A percentile compares a stretch with the other conserved stretches of the same genome.
Evolutionary conservation across 805 yeast genomes (phyloP).

Genomic region (Isabelozyma rhagii): DNA sequence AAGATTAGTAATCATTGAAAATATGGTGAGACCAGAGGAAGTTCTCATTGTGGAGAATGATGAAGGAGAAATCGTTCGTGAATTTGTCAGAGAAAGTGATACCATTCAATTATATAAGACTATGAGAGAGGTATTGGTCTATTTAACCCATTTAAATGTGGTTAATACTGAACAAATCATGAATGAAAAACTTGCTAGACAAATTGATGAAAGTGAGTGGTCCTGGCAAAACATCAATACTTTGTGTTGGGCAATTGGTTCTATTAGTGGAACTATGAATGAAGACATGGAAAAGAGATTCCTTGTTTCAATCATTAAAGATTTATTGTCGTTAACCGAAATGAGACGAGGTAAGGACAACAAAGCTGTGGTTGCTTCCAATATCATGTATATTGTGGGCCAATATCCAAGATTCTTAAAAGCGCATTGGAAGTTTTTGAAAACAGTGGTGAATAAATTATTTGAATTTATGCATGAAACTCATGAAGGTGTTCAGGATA

Average conservation of each 20-base stretch:
- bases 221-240: constrained; percentile 98
- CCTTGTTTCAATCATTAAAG: constrained; percentile 89
- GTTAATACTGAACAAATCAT: constrained; percentile 90
- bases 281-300: constrained; percentile 96
- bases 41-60: constrained; percentile 95
- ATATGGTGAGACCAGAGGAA: constrained; percentile 98
- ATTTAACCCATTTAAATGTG: constrained; percentile 92
- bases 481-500: constrained; percentile 99
- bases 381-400: constrained; percentile 98
- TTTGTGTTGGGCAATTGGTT: constrained; percentile 99
- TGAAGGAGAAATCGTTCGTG: constrained; percentile 98
- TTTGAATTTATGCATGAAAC: constrained; percentile 99
- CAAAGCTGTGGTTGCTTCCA: constrained; percentile 99
- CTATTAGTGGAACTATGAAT: constrained; percentile 97
- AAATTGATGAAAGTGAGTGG: constrained; percentile 97
- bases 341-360: constrained; percentile 96
- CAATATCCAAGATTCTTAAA: constrained; percentile 96
- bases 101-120: constrained; percentile 93
- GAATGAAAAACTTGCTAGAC: constrained; percentile 87
- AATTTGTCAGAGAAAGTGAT: constrained; percentile 94
- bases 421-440: constrained; percentile 97
- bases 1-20: constrained; percentile 91
- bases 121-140: constrained; percentile 93
- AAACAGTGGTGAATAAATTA: constrained; percentile 91
- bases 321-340: constrained; percentile 85